Percentiles rank a stretch among this genome's conserved stretches.
Conservation (phyloP, 371 early-diverging fungal genomes). For the Vairimorpha ceranae region DNA sequence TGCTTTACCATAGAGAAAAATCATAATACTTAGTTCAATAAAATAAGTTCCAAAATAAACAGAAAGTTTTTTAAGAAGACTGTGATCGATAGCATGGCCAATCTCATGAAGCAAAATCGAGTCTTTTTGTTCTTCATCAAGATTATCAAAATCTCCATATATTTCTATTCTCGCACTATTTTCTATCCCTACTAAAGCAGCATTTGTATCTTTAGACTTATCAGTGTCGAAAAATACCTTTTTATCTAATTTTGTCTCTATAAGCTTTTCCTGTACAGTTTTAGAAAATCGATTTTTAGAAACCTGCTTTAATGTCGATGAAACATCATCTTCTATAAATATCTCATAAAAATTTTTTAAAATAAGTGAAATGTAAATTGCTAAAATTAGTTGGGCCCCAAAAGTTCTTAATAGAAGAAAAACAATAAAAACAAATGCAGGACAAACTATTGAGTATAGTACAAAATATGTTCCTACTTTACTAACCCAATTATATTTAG, state of each 20-base stretch:
- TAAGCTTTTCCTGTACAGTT: constrained; percentile 46
- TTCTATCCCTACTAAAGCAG: constrained; percentile 61
- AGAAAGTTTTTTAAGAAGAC: constrained; percentile 58
- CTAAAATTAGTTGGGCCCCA: constrained; percentile 49
- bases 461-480: neutral
- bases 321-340: constrained; percentile 43
- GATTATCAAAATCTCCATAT: constrained; percentile 57
- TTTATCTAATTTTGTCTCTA: constrained; percentile 39
- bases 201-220: constrained; percentile 47
- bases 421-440: constrained; percentile 3
- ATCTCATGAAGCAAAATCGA: constrained; percentile 63
- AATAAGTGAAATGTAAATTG: constrained; percentile 52
- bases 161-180: constrained; percentile 55
- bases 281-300: constrained; percentile 37
- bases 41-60: constrained; percentile 45
- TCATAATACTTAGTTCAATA: constrained; percentile 46
- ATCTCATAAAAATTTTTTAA: constrained; percentile 48
- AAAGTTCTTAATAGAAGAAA: constrained; percentile 40
- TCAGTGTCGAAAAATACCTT: constrained; percentile 53
- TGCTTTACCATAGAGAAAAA: constrained; percentile 39
- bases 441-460: constrained; percentile 22
- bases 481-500: neutral
- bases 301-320: constrained; percentile 41
- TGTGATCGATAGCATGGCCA: constrained; percentile 62
- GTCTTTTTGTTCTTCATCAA: constrained; percentile 46